Evolutionary conservation across 495 filamentous ascomycete species (phyloP), one percentile per base, ranked within the genome.

Genomic region (Neurospora discreta): DNA sequence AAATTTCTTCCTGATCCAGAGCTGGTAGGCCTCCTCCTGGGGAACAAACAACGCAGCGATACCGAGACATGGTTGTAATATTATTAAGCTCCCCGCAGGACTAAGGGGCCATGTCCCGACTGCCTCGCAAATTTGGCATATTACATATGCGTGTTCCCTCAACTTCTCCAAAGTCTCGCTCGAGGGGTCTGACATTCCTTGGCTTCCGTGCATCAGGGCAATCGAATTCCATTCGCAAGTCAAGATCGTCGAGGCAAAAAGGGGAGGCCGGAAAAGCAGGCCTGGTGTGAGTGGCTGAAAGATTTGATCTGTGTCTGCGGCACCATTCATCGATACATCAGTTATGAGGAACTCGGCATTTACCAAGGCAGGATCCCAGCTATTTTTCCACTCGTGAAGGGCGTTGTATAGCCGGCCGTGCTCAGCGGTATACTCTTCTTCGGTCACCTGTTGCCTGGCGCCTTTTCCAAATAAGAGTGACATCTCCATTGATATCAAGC

Each of bases 1-100:
- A 78, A 95, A 86, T 79, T 93, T 95, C 76, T 87, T 86, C 71
- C 93, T 89, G 73, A 89, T 85, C 95, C 94, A 99, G 85, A 90
- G 90, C n/a, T 88, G 85, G 78, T 96, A 87, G 77, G 84, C 88
- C 33, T 81, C 74, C 39, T 97, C 91, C 70, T 87, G 89, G 10
- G 90, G 93, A 39, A 97, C 79, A 78, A 95, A 96, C 71, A 97
- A 82, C 41, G 86, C 85, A 8, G 93, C 89, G 60, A 98, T 90
- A 5, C 88, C 90, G 30, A 97, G 81, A 74, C 87, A 89, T 60
- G 93, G 90, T 73, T 97, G 94, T 73, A 91, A 88, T 38, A 88
- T 86, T 23, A 97, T 82, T 44, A 92, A 78, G 44, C 87, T 86
- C 0, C 94, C 94, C 5, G 85, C 84, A 7, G 90, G 90, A 70